Percentiles rank a stretch among this genome's conserved stretches.
phyloP scores from a whole-genome alignment of 768 basidiomycete species.

The Terana coerulea region DNA sequence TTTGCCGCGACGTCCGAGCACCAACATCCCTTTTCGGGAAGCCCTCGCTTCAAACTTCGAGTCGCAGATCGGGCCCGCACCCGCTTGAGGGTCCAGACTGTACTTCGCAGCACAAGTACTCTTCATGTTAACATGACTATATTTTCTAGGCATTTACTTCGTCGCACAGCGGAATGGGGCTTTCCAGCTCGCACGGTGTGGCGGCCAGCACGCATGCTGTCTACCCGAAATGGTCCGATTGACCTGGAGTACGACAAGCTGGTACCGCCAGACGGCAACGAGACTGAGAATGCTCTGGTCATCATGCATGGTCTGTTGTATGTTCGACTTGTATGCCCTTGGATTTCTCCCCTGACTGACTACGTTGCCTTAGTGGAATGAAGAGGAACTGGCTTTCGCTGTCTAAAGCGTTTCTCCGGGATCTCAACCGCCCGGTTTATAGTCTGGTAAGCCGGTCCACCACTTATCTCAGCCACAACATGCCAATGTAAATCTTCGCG shows the following conservation, averaged over 20 bases:
- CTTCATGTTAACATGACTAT: no score
- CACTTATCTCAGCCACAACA: neutral
- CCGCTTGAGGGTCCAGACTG: no score
- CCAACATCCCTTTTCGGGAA: conserved; percentile 1
- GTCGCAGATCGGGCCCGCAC: no score
- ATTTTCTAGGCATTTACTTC: no score
- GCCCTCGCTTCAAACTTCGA: no score
- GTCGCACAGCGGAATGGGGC: no score
- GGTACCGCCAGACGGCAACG: conserved; percentile 22
- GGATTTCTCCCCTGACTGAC: conserved; percentile 1
- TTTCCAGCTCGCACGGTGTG: no score
- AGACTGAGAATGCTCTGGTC: conserved; percentile 26
- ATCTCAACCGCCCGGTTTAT: conserved; percentile 67
- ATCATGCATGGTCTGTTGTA: conserved; percentile 36
- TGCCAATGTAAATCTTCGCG: neutral
- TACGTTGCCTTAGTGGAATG: conserved; percentile 54
- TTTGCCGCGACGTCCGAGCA: conserved; percentile 5
- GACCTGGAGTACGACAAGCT: conserved; percentile 26
- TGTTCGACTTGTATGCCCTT: conserved; percentile 1
- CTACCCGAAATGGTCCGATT: conserved; percentile 12
- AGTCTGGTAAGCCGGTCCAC: conserved; percentile 48
- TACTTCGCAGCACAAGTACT: no score
- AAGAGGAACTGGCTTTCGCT: conserved; percentile 89
- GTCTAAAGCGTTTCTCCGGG: conserved; percentile 67
- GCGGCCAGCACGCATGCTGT: neutral